Conservation (phyloP, 495 filamentous ascomycete genomes). For the Extremus antarcticus region DNA sequence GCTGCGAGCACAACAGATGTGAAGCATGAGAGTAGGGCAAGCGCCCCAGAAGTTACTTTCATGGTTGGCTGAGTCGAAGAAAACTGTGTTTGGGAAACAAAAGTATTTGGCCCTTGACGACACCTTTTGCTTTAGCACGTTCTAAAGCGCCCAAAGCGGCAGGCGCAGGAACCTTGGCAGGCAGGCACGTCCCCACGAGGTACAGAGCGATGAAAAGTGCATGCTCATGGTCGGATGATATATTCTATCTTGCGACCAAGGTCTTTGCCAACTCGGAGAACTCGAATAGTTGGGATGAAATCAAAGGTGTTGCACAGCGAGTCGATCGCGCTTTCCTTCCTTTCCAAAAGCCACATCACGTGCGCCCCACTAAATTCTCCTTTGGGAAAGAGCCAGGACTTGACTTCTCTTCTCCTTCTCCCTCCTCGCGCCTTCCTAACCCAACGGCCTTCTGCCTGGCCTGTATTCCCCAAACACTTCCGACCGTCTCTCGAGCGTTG, state of each 20-base stretch:
- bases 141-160: too few relatives aligned
- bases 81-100: too few relatives aligned
- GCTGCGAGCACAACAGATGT: slow-evolving; percentile 38
- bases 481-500: background rate
- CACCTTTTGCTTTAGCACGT: too few relatives aligned
- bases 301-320: too few relatives aligned
- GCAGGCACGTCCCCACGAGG: too few relatives aligned
- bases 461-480: background rate
- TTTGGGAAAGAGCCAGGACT: background rate
- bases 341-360: background rate
- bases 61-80: background rate
- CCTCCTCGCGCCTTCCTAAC: background rate
- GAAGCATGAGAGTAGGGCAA: slow-evolving; percentile 5
- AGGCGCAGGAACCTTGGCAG: too few relatives aligned
- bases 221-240: too few relatives aligned
- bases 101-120: too few relatives aligned
- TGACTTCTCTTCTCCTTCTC: background rate
- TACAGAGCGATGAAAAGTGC: too few relatives aligned
- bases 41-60: background rate
- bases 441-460: background rate
- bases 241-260: too few relatives aligned
- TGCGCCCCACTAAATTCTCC: background rate
- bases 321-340: background rate
- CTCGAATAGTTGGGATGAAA: too few relatives aligned
- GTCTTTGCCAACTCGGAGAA: too few relatives aligned